Evolutionary conservation across 2,329 filamentous ascomycete species (phyloP).

Genomic region (Stachybotrys echinatus): DNA sequence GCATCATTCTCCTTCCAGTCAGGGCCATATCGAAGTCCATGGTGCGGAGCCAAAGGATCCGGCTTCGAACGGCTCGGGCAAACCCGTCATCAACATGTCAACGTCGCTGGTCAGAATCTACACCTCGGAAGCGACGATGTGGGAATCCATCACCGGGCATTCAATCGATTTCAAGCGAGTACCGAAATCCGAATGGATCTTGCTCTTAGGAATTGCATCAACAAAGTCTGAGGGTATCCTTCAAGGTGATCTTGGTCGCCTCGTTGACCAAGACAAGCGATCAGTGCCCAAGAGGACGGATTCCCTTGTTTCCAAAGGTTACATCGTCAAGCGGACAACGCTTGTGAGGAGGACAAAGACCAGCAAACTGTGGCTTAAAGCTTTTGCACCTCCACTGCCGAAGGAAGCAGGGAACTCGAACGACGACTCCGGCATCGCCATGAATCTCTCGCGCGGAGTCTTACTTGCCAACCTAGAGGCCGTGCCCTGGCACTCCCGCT

Average conservation of each 20-base stretch:
- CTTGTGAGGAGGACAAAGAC: slow-evolving; percentile 55
- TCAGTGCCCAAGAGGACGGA: slow-evolving; percentile 59
- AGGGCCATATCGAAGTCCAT: slow-evolving; percentile 3
- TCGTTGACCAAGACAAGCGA: slow-evolving; percentile 58
- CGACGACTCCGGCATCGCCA: slow-evolving; percentile 20
- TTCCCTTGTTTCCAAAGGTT: slow-evolving; percentile 53
- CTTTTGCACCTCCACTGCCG: slow-evolving; percentile 43
- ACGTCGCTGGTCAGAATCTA: slow-evolving; percentile 27
- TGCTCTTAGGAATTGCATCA: slow-evolving; percentile 52
- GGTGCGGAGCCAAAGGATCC: not conserved
- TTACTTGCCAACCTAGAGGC: slow-evolving; percentile 42
- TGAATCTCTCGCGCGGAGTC: slow-evolving; percentile 32
- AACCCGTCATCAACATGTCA: not conserved
- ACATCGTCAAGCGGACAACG: slow-evolving; percentile 56
- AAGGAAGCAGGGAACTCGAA: slow-evolving; percentile 21
- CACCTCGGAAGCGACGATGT: slow-evolving; percentile 51
- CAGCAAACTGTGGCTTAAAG: slow-evolving; percentile 56
- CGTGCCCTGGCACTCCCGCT: slow-evolving; percentile 50
- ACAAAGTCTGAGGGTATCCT: slow-evolving; percentile 50
- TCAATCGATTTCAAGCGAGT: slow-evolving; percentile 52
- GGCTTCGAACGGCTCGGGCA: not conserved
- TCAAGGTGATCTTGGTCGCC: slow-evolving; percentile 53
- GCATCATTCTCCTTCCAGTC: not conserved
- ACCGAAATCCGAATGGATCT: slow-evolving; percentile 53
- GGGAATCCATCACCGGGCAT: slow-evolving; percentile 56